Evolutionary conservation across 1,139 yeast genomes (phyloP), one percentile per base, ranked within the genome.

Genomic region (Pichia kudriavzevii): DNA sequence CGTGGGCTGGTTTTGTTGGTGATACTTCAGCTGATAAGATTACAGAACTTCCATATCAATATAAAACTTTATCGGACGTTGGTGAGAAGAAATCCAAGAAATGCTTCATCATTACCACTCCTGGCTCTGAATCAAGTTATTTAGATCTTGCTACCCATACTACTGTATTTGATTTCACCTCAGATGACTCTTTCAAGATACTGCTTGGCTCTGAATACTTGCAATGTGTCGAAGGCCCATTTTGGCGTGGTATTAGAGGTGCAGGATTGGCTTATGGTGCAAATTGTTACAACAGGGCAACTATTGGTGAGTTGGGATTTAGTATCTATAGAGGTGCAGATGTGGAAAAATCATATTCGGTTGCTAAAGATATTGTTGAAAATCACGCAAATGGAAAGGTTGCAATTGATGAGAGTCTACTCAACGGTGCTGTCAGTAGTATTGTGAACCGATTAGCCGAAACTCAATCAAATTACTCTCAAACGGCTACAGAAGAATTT

Each of bases 181-280:
- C 80, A 38, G 69, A 71, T 12, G 96, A 88, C 49, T 64, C 78
- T 26, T 77, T 82, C 35, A 78, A 79, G 19, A 68, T 91, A 31
- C 70, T 79, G 0, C 67, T 91, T 15, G 85, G 91, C 7, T 69
- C 81, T 9, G 88, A 82, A 40, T 82, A 79, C 51, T 64, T 93
- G 41, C 80, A 79, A 47, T 82, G 88, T 20, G 85, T 85, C 17
- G 99, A 93, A 58, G 99, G 99, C 1, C 97, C 98, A 25, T 79
- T 91, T 47, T 91, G 98, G 97, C 73, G 87, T 52, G 95, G 93
- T 33, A 83, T 93, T 26, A 74, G 99, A 59, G 99, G 99, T 26
- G 73, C 88, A 2, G 99, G 99, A 2, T 66, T 85, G 36, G 97
- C 97, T 0, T 93, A 93, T 57, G 96, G 96, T 22, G 93, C 91